Percentiles rank a stretch among this genome's conserved stretches.
Evolutionary conservation across 2,329 filamentous ascomycete species (phyloP).

Genomic region (Xylaria sp.): DNA sequence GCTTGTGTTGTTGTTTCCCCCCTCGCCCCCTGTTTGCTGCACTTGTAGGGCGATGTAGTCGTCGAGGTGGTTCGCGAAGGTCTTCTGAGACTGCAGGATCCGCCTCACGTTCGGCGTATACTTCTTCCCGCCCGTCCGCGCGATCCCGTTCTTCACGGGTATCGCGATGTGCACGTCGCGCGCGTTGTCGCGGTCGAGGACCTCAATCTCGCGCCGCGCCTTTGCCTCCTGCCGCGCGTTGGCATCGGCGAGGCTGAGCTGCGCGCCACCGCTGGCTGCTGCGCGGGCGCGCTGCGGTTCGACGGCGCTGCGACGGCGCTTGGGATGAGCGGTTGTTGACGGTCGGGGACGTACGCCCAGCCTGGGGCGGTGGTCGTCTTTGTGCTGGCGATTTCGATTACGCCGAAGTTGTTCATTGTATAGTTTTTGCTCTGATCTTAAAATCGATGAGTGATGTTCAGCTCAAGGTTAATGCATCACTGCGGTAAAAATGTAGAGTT

Average conservation of each 20-base stretch:
- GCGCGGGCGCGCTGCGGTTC: slow-evolving; percentile 70
- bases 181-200: slow-evolving; percentile 81
- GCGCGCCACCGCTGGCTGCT: slow-evolving; percentile 57
- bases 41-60: slow-evolving; percentile 70
- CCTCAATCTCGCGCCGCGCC: slow-evolving; percentile 79
- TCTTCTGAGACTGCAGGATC: slow-evolving; percentile 81
- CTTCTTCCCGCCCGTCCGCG: slow-evolving; percentile 51
- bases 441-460: background rate
- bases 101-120: slow-evolving; percentile 74
- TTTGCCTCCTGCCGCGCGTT: slow-evolving; percentile 84
- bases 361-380: slow-evolving; percentile 76
- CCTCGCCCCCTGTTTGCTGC: slow-evolving; percentile 8
- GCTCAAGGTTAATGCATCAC: background rate
- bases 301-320: slow-evolving; percentile 34
- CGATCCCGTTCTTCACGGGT: slow-evolving; percentile 52
- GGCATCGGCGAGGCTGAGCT: slow-evolving; percentile 65
- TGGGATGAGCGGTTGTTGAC: slow-evolving; percentile 56
- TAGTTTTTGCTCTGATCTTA: too few relatives aligned
- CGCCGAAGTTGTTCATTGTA: slow-evolving; percentile 71
- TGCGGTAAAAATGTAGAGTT: too few relatives aligned
- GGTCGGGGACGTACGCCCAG: slow-evolving; percentile 91
- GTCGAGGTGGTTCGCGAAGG: slow-evolving; percentile 81
- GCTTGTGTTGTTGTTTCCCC: background rate
- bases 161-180: slow-evolving; percentile 75
- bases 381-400: slow-evolving; percentile 79